Evolutionary conservation across 176 grass and related monocot genomes (phyloP), one percentile per base, ranked within the genome.

Genomic region (Eremochloa ophiuroides): DNA sequence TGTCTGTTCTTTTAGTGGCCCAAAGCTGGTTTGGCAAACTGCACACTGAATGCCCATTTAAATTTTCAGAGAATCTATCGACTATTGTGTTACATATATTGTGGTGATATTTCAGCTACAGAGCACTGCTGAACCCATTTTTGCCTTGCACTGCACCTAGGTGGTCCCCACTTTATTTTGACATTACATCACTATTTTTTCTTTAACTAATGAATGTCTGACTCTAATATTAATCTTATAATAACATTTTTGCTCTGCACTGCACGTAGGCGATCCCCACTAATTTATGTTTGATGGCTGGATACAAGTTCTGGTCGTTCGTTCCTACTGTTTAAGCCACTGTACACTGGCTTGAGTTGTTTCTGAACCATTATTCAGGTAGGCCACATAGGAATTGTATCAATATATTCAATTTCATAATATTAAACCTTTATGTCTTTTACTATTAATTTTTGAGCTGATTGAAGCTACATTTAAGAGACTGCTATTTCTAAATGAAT

Each of bases 1-100:
- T 58, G 46, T 70, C 66, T 55, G 34, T 58, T 70, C 23, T 81
- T 58, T 70, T 58, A 70, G 48, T 42, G 23, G 28, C 29, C 76
- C 61, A 66, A 66, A 22, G 42, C 62, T 60, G 51, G 46, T 53
- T 74, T 74, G 16, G 17, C 28, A n/a, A 73, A 22, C 44, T 33
- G 18, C 25, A 12, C 10, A 60, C 58, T 60, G 10, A 14, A 60
- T 27, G 23, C 58, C 22, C 23, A 26, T 6, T 60, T 60, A 27
- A 26, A 5, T 60, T 26, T 60, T 28, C 11, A 60, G 58, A 60
- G 56, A 60, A 60, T 60, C 56, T 14, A 60, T 60, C 3, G 56
- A 13, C 11, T 55, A 7, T 13, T 60, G 56, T 60, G 56, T 60
- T 27, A 58, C n/a, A n/a, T 58, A 23, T 58, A 58, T 25, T 58